These are phyloP conservation scores for Talaromyces sp. DNA, from an alignment of 2,329 filamentous ascomycete species.

Conservation along the genomic window DNA sequence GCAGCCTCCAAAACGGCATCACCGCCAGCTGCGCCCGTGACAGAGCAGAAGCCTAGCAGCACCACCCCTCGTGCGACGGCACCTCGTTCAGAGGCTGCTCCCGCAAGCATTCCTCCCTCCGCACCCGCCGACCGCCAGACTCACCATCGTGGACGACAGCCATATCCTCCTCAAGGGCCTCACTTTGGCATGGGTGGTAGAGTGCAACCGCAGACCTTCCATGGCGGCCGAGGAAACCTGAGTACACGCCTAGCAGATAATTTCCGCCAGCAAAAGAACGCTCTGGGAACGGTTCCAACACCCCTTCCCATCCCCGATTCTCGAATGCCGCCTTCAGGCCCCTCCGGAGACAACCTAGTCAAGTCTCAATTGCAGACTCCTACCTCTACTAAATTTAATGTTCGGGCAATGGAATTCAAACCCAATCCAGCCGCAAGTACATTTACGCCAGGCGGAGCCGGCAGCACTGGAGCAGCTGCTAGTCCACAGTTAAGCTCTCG, in stretches of 20 bases:
- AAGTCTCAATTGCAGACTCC: slow-evolving; percentile 50
- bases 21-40: slow-evolving; percentile 38
- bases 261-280: slow-evolving; percentile 51
- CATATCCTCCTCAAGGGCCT: slow-evolving; percentile 44
- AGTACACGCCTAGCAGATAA: slow-evolving; percentile 51
- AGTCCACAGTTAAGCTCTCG: slow-evolving; percentile 66
- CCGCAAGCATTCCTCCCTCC: slow-evolving; percentile 44
- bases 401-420: slow-evolving; percentile 70
- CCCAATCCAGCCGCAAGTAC: slow-evolving; percentile 75
- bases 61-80: slow-evolving; percentile 45
- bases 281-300: slow-evolving; percentile 45
- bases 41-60: slow-evolving; percentile 53
- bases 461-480: slow-evolving; percentile 57
- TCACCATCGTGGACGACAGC: slow-evolving; percentile 46
- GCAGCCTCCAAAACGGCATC: slow-evolving; percentile 43
- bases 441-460: slow-evolving; percentile 66
- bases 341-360: slow-evolving; percentile 56
- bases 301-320: slow-evolving; percentile 61
- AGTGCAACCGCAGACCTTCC: slow-evolving; percentile 42
- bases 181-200: slow-evolving; percentile 39
- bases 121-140: slow-evolving; percentile 47
- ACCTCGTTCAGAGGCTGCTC: slow-evolving; percentile 33
- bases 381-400: slow-evolving; percentile 57
- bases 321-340: slow-evolving; percentile 70
- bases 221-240: slow-evolving; percentile 44